A percentile compares a stretch with the other conserved stretches of the same genome.
These are phyloP conservation scores for Huntiella omanensis DNA, from an alignment of 2,329 filamentous ascomycete species.

Conservation along the genomic window DNA sequence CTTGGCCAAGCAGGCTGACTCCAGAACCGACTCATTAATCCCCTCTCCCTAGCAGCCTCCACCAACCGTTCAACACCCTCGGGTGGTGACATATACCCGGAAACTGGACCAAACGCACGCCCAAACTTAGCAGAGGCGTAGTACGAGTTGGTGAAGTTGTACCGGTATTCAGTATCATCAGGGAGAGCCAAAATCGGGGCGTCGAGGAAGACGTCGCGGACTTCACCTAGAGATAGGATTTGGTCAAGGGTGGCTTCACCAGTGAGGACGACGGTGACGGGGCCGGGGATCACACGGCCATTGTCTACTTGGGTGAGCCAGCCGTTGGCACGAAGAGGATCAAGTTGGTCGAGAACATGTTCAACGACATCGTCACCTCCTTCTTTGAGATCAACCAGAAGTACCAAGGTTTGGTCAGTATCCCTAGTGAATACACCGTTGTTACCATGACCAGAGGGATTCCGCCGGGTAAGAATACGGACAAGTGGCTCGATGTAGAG, in stretches of 20 bases:
- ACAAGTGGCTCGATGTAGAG: conserved; percentile 49
- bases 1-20: conserved; percentile 38
- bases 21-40: conserved; percentile 42
- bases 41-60: conserved; percentile 28
- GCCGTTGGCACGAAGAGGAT: conserved; percentile 37
- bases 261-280: conserved; percentile 50
- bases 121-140: conserved; percentile 45
- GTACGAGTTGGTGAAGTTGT: conserved; percentile 38
- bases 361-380: conserved; percentile 31
- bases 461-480: conserved; percentile 34
- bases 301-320: conserved; percentile 37
- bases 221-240: conserved; percentile 30
- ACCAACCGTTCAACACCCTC: conserved; percentile 24
- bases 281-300: conserved; percentile 29
- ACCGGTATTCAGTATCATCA: conserved; percentile 16
- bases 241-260: conserved; percentile 42
- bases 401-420: conserved; percentile 33
- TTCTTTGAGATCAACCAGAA: conserved; percentile 55
- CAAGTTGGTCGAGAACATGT: conserved; percentile 25
- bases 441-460: conserved; percentile 6
- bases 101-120: conserved; percentile 30
- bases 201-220: conserved; percentile 47
- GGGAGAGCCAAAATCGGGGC: conserved; percentile 33
- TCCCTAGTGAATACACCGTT: conserved; percentile 36
- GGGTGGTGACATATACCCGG: conserved; percentile 29